Percentiles rank a stretch among this genome's conserved stretches.
These are phyloP conservation scores for Leonotis leonurus DNA, from an alignment of 257 asterid genomes.

Conservation along the genomic window DNA sequence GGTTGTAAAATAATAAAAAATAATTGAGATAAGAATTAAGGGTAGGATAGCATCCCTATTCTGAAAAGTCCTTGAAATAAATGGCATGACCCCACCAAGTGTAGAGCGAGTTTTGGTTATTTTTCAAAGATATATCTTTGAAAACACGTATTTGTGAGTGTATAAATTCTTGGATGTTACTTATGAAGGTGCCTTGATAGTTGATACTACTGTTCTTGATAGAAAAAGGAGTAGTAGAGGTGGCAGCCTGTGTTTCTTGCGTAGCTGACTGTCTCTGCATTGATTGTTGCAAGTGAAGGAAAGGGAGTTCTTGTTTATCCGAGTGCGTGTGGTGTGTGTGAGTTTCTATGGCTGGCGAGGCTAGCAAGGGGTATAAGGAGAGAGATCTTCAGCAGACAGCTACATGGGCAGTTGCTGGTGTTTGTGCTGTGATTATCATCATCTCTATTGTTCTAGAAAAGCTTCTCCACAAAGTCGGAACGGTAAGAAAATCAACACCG, in stretches of 20 bases:
- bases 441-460: slow-evolving; percentile 68
- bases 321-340: neutral
- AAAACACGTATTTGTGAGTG: neutral
- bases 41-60: neutral
- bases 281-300: neutral
- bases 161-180: slow-evolving; percentile 10
- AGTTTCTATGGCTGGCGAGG: slow-evolving; percentile 48
- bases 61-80: neutral
- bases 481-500: slow-evolving; percentile 26
- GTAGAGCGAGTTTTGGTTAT: neutral
- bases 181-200: neutral
- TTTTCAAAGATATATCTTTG: neutral
- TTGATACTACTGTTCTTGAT: neutral
- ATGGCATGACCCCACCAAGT: slow-evolving; percentile 14
- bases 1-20: too few species aligned
- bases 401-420: slow-evolving; percentile 94
- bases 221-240: neutral
- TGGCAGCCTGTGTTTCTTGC: neutral
- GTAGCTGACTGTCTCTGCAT: slow-evolving; percentile 6
- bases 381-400: slow-evolving; percentile 69
- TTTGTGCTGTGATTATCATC: slow-evolving; percentile 64
- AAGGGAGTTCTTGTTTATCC: neutral
- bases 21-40: neutral
- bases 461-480: slow-evolving; percentile 70
- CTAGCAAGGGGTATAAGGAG: slow-evolving; percentile 12